phyloP scores from a whole-genome alignment of 106 monocot genomes.

The Hemerocallis citrina region DNA sequence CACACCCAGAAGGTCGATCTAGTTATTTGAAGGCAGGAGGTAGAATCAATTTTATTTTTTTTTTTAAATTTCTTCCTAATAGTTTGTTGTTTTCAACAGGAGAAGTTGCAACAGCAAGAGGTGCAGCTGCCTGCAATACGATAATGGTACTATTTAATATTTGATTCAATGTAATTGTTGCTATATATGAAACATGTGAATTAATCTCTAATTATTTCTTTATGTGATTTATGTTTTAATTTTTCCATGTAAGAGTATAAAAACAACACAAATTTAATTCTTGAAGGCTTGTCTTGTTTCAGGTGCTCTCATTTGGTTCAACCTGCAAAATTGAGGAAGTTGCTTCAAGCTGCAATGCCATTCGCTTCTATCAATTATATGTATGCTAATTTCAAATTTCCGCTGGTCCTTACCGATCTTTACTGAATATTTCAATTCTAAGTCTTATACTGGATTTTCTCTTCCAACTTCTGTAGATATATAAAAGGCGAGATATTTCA shows the following conservation, averaged over 20 bases:
- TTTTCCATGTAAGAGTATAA: too few species aligned
- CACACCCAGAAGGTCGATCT: constrained; percentile 53
- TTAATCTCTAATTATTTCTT: neutral
- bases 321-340: constrained; percentile 63
- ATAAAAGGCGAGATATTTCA: constrained; percentile 47
- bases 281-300: constrained; percentile 6
- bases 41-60: neutral
- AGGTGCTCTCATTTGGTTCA: constrained; percentile 66
- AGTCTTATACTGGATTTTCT: neutral
- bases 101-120: constrained; percentile 68
- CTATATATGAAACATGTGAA: neutral
- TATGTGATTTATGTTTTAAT: neutral
- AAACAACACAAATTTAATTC: too few species aligned
- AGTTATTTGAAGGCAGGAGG: neutral
- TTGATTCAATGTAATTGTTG: too few species aligned
- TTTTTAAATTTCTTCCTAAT: too few species aligned
- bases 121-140: constrained; percentile 62
- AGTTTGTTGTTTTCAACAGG: constrained; percentile 30
- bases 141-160: constrained; percentile 52
- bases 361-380: constrained; percentile 81
- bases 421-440: neutral
- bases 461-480: constrained; percentile 30
- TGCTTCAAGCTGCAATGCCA: constrained; percentile 58
- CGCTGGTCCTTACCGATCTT: neutral
- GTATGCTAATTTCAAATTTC: constrained; percentile 21